Evolutionary conservation across 257 asterid genomes (phyloP).

Genomic region (Knoxia roxburghii): DNA sequence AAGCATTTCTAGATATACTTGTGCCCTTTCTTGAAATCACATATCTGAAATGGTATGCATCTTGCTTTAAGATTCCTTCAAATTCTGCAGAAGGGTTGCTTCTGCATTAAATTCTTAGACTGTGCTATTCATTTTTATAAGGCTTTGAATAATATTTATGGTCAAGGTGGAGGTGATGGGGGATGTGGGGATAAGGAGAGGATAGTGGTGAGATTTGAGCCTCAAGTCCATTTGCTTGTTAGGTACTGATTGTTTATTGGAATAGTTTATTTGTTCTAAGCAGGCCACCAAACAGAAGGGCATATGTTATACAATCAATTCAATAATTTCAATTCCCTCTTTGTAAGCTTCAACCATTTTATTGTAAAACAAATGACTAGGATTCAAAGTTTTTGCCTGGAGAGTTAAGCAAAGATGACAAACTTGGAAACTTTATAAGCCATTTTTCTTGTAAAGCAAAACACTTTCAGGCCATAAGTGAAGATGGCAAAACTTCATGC

Average conservation of each 20-base stretch:
- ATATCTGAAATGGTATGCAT: not conserved
- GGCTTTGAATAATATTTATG: not conserved
- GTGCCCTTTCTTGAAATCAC: not conserved
- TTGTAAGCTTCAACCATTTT: conserved; percentile 3
- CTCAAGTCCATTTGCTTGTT: conserved; percentile 7
- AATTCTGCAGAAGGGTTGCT: not conserved
- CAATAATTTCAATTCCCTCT: not conserved
- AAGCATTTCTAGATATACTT: not conserved
- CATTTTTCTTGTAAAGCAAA: too few relatives aligned
- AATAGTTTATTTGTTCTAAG: conserved; percentile 4
- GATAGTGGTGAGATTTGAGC: conserved; percentile 6
- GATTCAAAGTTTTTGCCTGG: not conserved
- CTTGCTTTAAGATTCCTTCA: conserved; percentile 9
- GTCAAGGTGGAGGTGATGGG: conserved; percentile 5
- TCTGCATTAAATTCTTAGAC: not conserved
- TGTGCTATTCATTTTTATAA: not conserved
- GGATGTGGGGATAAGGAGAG: not conserved
- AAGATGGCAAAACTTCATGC: too few relatives aligned
- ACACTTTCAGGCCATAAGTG: too few relatives aligned
- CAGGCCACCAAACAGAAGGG: conserved; percentile 8
- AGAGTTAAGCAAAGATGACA: not conserved
- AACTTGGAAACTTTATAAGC: conserved; percentile 3
- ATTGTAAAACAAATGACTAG: conserved; percentile 5
- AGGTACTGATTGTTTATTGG: not conserved
- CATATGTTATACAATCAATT: not conserved